phyloP scores from a whole-genome alignment of 495 filamentous ascomycete genomes.

The Cryomyces antarcticus region DNA sequence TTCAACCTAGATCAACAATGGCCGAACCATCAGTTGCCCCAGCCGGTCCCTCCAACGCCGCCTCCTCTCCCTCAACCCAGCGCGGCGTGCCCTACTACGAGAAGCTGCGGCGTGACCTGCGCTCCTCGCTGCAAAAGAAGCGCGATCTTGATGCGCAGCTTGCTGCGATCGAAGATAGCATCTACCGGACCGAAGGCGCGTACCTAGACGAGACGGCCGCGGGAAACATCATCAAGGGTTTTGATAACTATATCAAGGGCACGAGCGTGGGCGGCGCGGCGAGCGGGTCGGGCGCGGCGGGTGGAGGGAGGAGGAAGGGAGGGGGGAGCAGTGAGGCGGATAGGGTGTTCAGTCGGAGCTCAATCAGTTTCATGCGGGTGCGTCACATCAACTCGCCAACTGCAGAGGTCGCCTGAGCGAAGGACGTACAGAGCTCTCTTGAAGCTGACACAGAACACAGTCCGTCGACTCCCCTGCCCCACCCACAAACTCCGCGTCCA shows the following conservation, averaged over 20 bases:
- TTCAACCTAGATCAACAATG: too few species aligned
- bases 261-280: constrained; percentile 17
- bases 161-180: constrained; percentile 60
- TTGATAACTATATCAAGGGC: constrained; percentile 94
- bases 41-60: too few species aligned
- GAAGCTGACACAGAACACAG: background rate
- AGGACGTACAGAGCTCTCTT: background rate
- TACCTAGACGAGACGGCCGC: constrained; percentile 78
- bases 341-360: constrained; percentile 23
- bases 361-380: constrained; percentile 16
- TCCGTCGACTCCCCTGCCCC: background rate
- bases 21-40: too few species aligned
- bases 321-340: constrained; percentile 19
- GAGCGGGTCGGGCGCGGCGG: constrained; percentile 7
- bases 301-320: constrained; percentile 14
- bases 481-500: background rate
- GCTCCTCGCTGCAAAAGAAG: constrained; percentile 48
- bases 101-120: constrained; percentile 46
- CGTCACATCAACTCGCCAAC: background rate
- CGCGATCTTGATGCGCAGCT: constrained; percentile 44
- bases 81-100: constrained; percentile 47
- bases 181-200: constrained; percentile 59
- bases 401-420: too few species aligned
- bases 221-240: constrained; percentile 92
- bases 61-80: background rate